Conservation (phyloP, 176 grass and related monocot species). For the Pharus latifolius region DNA sequence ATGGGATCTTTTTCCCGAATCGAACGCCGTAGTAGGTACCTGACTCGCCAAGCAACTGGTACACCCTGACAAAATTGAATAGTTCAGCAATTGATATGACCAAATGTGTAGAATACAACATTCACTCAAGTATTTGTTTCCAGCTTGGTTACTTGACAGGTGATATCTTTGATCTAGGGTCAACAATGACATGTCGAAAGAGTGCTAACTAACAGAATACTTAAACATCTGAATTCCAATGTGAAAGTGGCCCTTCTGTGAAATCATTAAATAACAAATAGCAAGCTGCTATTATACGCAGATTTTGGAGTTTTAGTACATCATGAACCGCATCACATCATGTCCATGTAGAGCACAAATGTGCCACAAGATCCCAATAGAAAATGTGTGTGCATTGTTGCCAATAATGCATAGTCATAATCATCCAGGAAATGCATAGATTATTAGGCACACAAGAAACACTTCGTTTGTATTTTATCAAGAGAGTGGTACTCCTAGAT, state of each 20-base stretch:
- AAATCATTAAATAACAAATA: neutral
- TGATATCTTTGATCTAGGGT: neutral
- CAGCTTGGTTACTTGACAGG: neutral
- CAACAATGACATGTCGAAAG: neutral
- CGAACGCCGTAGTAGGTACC: constrained; percentile 85
- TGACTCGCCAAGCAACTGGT: constrained; percentile 78
- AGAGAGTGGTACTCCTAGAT: too few species aligned
- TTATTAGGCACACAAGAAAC: too few species aligned
- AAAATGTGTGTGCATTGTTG: too few species aligned
- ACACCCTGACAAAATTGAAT: constrained; percentile 46
- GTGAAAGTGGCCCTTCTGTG: neutral
- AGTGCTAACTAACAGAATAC: neutral
- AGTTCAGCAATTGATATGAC: neutral
- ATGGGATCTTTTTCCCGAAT: constrained; percentile 60
- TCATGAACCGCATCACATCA: neutral
- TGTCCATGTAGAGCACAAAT: too few species aligned
- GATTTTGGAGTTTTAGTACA: neutral
- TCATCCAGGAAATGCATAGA: too few species aligned
- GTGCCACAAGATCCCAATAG: too few species aligned
- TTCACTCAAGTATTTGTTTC: neutral
- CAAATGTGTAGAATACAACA: neutral
- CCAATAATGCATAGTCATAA: too few species aligned
- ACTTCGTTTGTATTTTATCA: too few species aligned
- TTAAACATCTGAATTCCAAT: neutral
- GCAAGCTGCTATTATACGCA: neutral